Conservation (phyloP, 495 filamentous ascomycete species). For the Oleoguttula mirabilis region DNA sequence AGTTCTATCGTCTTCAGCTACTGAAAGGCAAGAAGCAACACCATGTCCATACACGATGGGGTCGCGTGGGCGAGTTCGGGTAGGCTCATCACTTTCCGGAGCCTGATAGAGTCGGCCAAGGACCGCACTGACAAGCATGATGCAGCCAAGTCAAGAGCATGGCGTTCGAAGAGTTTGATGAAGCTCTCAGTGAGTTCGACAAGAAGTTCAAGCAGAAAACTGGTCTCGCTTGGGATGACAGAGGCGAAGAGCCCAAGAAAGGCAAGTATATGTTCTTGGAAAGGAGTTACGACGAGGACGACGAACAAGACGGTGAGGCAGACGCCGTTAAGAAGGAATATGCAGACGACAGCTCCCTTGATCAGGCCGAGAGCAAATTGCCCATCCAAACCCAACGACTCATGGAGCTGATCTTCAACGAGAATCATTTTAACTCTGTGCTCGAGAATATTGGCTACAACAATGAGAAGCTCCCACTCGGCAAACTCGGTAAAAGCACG, state of each 20-base stretch:
- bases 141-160: too few relatives aligned
- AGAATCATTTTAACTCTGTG: slow-evolving; percentile 48
- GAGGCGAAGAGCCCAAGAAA: slow-evolving; percentile 44
- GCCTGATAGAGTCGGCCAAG: too few relatives aligned
- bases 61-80: too few relatives aligned
- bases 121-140: too few relatives aligned
- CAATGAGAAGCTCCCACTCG: slow-evolving; percentile 63
- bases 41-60: too few relatives aligned
- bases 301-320: slow-evolving; percentile 18
- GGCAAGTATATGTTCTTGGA: slow-evolving; percentile 72
- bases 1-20: too few relatives aligned
- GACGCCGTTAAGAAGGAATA: not conserved
- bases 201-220: slow-evolving; percentile 73
- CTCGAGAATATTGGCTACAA: slow-evolving; percentile 66
- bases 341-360: slow-evolving; percentile 4
- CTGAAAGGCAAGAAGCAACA: too few relatives aligned
- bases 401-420: slow-evolving; percentile 75
- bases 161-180: too few relatives aligned
- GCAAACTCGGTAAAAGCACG: slow-evolving; percentile 68
- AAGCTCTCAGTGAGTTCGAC: slow-evolving; percentile 46
- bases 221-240: slow-evolving; percentile 53
- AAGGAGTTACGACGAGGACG: slow-evolving; percentile 52
- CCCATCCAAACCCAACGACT: slow-evolving; percentile 59
- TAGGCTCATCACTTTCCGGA: too few relatives aligned
- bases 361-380: too few relatives aligned